A percentile compares a stretch with the other conserved stretches of the same genome.
These are phyloP conservation scores for Pleurotus eryngii DNA, from an alignment of 768 basidiomycete genomes.

Conservation along the genomic window DNA sequence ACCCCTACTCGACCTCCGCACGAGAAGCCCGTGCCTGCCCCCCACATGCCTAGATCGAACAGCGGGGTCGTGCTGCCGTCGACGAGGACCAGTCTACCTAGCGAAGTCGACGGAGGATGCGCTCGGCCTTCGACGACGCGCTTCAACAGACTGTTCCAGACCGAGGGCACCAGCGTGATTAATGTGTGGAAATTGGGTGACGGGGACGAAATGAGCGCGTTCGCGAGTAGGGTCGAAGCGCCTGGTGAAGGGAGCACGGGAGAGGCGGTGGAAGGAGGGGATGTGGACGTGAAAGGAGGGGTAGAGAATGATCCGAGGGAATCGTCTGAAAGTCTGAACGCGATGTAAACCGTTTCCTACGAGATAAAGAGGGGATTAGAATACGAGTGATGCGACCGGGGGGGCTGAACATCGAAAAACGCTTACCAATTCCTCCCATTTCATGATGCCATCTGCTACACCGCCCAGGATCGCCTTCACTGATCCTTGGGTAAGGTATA, in stretches of 20 bases:
- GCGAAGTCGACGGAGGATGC: neutral
- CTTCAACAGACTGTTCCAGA: conserved; percentile 57
- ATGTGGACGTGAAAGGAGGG: conserved; percentile 6
- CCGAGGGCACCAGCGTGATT: conserved; percentile 49
- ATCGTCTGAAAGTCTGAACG: conserved; percentile 55
- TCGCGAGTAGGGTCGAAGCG: conserved; percentile 30
- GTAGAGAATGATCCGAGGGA: conserved; percentile 12
- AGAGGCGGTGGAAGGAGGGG: neutral
- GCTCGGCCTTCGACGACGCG: conserved; percentile 23
- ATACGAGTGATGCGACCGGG: too few species aligned
- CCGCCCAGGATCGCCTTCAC: conserved; percentile 41
- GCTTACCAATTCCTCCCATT: conserved; percentile 49
- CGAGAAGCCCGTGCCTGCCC: too few species aligned
- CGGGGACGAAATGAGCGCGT: conserved; percentile 35
- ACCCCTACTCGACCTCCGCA: too few species aligned
- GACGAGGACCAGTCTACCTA: neutral
- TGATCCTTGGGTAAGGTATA: conserved; percentile 54
- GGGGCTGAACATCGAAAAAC: too few species aligned
- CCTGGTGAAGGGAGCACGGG: conserved; percentile 18
- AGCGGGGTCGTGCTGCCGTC: neutral
- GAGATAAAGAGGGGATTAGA: too few species aligned
- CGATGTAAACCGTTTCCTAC: conserved; percentile 52
- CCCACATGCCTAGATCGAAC: too few species aligned
- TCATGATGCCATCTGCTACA: conserved; percentile 40
- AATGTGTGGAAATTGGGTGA: conserved; percentile 45